Evolutionary conservation across 306 rosid genomes (phyloP), one percentile per base, ranked within the genome.

Genomic region (Cicer arietinum): DNA sequence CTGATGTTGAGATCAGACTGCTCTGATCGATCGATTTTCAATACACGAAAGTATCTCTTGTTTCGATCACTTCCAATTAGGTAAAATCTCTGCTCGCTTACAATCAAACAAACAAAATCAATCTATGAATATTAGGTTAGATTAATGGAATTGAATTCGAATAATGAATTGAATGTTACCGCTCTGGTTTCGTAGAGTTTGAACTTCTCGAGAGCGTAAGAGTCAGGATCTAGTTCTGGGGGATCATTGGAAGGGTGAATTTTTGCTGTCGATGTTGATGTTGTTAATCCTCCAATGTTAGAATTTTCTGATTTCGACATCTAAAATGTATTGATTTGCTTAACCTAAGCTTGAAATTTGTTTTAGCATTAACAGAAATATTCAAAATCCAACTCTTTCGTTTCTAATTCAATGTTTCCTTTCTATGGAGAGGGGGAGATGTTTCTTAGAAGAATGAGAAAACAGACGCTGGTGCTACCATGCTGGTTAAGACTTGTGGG

Each of bases 1-100:
- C 91, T 88, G 43, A 91, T 78, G 35, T 86, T 88, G 67, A 94
- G 91, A 83, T 94, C 98, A 1, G 90, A 89, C 8, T 88, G 87
- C 73, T 94, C 98, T 7, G 94, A 90, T n/a, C 98, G 95, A 81
- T 94, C 98, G 5, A 94, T 89, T 85, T 94, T 94, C 83, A 94
- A 76, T 16, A 94, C 96, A 2, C 97, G 89, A 72, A 84, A 89
- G 80, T 86, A 81, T 68, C 80, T 85, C 88, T 91, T 91, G 77
- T 86, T 82, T 61, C 96, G 86, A 85, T 94, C 98, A 67, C 96
- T 89, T 7, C 97, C 98, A 6, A 94, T 87, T 39, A 94, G 79
- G 78, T 90, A 94, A 65, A 87, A 91, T 56, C 97, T 84, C 96
- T 92, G 81, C 46, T 59, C 16, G 5, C 18, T 73, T 8, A 9